phyloP scores from a whole-genome alignment of 176 grass and related monocot genomes.

The bread wheat (Triticum aestivum) region IWGSC_CS_RefSeq_v2.1 NC_057806.1:654034265-654034764 shows the following conservation, averaged over 20 bases:
- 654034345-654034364: not conserved
- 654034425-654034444: not conserved
- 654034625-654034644: conserved; percentile 53
- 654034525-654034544: not conserved
- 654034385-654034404: not conserved
- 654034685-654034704: conserved; percentile 55
- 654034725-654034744: conserved; percentile 51
- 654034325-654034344: not conserved
- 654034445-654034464: too few species aligned
- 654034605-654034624: conserved; percentile 41
- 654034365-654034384: not conserved
- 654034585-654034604: conserved; percentile 61
- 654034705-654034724: conserved; percentile 60
- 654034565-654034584: conserved; percentile 23
- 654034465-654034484: too few species aligned
- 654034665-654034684: conserved; percentile 36
- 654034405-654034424: not conserved
- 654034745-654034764: conserved; percentile 59
- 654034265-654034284: not conserved
- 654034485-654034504: not conserved
- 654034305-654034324: not conserved
- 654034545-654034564: not conserved
- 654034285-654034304: not conserved
- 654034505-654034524: not conserved
- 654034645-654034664: conserved; percentile 54